Conservation (phyloP, 2,329 filamentous ascomycete genomes). For the Cladophialophora psammophila region DNA sequence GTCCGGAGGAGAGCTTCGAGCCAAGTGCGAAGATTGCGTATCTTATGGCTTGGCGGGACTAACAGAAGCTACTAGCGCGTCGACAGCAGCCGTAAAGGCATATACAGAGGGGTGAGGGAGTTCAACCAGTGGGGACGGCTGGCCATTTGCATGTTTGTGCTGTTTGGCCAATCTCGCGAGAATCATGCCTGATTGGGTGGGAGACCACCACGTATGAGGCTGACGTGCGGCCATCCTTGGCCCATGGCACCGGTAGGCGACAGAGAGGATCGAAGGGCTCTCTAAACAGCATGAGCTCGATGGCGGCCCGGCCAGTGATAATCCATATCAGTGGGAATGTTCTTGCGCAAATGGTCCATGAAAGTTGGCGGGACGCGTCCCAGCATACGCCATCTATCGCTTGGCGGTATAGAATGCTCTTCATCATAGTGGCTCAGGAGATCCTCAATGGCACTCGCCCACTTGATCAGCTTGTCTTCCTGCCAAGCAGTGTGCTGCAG, state of each 20-base stretch:
- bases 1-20: no score
- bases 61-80: no score
- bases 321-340: slow-evolving; percentile 40
- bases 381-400: slow-evolving; percentile 14
- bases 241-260: neutral
- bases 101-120: no score
- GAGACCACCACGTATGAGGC: neutral
- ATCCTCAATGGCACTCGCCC: slow-evolving; percentile 46
- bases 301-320: slow-evolving; percentile 34
- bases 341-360: slow-evolving; percentile 41
- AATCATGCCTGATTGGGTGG: neutral
- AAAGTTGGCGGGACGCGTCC: slow-evolving; percentile 40
- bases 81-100: no score
- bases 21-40: no score
- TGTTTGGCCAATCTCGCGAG: neutral
- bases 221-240: neutral
- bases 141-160: neutral
- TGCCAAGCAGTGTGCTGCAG: slow-evolving; percentile 44
- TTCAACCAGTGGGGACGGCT: no score
- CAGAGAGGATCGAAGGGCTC: neutral
- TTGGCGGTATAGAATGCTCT: slow-evolving; percentile 6
- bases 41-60: no score
- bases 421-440: slow-evolving; percentile 31
- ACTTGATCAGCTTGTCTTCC: slow-evolving; percentile 43
- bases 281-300: slow-evolving; percentile 15